Evolutionary conservation across 805 yeast genomes (phyloP).

Genomic region (Kazachstania taianensis): DNA sequence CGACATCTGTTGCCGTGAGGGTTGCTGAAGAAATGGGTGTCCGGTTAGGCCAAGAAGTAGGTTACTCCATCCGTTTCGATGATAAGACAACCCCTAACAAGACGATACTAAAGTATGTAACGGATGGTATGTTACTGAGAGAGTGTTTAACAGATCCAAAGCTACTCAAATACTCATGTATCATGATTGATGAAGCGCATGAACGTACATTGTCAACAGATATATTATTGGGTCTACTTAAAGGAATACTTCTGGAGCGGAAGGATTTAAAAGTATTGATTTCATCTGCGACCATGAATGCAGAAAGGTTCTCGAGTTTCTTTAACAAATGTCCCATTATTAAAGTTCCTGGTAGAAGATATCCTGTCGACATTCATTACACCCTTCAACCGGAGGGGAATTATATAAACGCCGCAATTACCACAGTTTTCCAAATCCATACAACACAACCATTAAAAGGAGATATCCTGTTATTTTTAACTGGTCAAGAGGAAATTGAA

Average conservation of each 20-base stretch:
- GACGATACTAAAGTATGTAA: conserved; percentile 78
- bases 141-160: conserved; percentile 76
- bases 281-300: conserved; percentile 93
- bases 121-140: conserved; percentile 89
- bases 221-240: conserved; percentile 65
- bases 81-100: conserved; percentile 48
- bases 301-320: conserved; percentile 72
- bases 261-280: conserved; percentile 66
- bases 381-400: conserved; percentile 84
- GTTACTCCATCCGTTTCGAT: conserved; percentile 83
- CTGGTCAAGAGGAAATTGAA: conserved; percentile 97
- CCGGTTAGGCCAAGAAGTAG: conserved; percentile 77
- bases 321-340: conserved; percentile 80
- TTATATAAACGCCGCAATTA: conserved; percentile 79
- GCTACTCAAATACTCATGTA: conserved; percentile 57
- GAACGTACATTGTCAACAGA: conserved; percentile 94
- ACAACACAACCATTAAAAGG: conserved; percentile 49
- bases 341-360: conserved; percentile 87
- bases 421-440: conserved; percentile 83
- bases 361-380: conserved; percentile 78
- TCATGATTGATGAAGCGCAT: conserved; percentile 96
- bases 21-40: conserved; percentile 86
- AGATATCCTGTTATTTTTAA: conserved; percentile 80
- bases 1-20: conserved; percentile 79
- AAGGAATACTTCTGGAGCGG: conserved; percentile 52